Conservation (phyloP, 257 asterid genomes). For the Solanum appendiculatum region DNA sequence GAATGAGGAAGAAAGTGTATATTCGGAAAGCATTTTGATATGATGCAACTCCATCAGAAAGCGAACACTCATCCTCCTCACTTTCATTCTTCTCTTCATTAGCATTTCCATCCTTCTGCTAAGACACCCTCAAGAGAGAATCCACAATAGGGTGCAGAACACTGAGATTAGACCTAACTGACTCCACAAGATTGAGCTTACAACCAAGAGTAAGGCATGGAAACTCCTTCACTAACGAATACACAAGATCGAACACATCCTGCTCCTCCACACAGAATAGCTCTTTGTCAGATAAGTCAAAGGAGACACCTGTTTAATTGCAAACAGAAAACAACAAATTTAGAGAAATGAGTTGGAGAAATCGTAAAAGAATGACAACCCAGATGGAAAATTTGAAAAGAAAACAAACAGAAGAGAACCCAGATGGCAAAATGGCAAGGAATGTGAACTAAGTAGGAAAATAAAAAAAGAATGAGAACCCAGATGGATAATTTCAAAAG, state of each 20-base stretch:
- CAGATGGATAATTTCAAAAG: neutral
- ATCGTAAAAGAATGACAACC: neutral
- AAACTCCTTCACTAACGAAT: constrained; percentile 53
- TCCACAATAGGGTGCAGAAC: constrained; percentile 78
- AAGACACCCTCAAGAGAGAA: constrained; percentile 31
- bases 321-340: too few relatives aligned
- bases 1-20: constrained; percentile 76
- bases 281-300: too few relatives aligned
- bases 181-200: constrained; percentile 73
- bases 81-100: constrained; percentile 11
- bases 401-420: too few relatives aligned
- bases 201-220: constrained; percentile 34
- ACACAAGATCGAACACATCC: constrained; percentile 38
- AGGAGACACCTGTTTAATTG: too few relatives aligned
- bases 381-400: neutral
- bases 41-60: constrained; percentile 53
- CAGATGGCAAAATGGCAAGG: too few relatives aligned
- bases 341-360: neutral
- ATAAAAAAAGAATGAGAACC: neutral
- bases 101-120: constrained; percentile 21
- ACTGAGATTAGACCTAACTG: constrained; percentile 76
- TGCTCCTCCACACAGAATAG: constrained; percentile 5
- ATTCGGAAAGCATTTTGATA: constrained; percentile 79
- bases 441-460: too few relatives aligned
- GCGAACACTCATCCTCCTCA: constrained; percentile 12